Evolutionary conservation across 768 basidiomycete genomes (phyloP), one percentile per base, ranked within the genome.

Genomic region (Holtermannia corniformis): DNA sequence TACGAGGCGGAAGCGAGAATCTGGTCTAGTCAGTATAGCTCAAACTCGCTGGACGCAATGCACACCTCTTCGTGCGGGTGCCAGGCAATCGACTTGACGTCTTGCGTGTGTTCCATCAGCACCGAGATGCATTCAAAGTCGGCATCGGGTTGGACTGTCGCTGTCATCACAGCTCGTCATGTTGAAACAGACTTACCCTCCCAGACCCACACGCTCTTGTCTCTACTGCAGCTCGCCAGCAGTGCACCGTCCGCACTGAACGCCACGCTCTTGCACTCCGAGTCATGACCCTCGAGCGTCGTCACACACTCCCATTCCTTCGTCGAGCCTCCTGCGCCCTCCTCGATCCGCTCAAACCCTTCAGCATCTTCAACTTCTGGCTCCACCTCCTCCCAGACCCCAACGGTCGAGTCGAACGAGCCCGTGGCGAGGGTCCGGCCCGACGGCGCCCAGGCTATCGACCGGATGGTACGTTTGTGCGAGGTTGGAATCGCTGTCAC

Each of bases 161-260:
- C 51, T 14, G 37, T 41, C 37, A 12, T n/a, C 12, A 12, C n/a
- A 44, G 43, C n/a, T 44, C 19, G 22, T 20, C 19, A 20, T 44
- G 19, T n/a, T 44, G 22, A 41, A n/a, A 21, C 14, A 43, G 47
- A 63, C 75, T 63, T 66, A 85, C 92, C 89, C 78, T 96, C 93
- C 93, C 95, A 99, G 28, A 99, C 80, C 95, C 95, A 97, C 0
- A 97, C 91, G 4, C 89, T 88, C 76, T 97, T 99, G 75, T 97
- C 95, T 54, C 95, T 78, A 60, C 87, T 86, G 67, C 92, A 96
- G 56, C 85, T 91, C 7, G 93, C 95, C n/a, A 99, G 76, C 22
- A 95, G 72, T 2, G 79, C 83, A 0, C 80, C 84, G n/a, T 82
- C 80, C 28, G 75, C 75, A 11, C 85, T 88, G 72, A 85, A 96